Evolutionary conservation across 805 yeast species (phyloP), one percentile per base, ranked within the genome.

Genomic region (Yamadazyma paraphyllophila): DNA sequence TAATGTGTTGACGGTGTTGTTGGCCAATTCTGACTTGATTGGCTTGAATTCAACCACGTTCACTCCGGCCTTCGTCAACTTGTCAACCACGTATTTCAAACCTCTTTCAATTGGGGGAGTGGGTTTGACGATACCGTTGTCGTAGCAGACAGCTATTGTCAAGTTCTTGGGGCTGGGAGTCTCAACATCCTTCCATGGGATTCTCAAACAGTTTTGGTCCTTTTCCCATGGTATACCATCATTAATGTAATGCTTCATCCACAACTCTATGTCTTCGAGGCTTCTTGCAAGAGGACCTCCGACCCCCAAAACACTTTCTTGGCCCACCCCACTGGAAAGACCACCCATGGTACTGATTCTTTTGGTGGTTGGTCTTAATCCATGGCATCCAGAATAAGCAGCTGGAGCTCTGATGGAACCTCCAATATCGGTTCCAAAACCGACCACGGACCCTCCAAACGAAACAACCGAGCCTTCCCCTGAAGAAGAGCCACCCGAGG

Each of bases 281-380:
- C 80, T 65, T 54, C 83, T 74, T 2, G 87, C 73, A 66, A 85
- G 61, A 35, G 92, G 92, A 17, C 91, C 92, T 39, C 74, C 74
- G 20, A 82, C 85, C 12, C 84, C 80, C 30, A 74, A 76, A 45
- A 85, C 80, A 25, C 85, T 70, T 61, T 83, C 86, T 59, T 81
- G 84, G 43, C 86, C 89, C 45, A 73, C 72, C 56, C 81, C 80
- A 37, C 77, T 68, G 36, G 83, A 66, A 51, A 83, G 68, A 50
- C 79, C 76, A 45, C 81, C 80, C 17, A 47, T 44, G 7, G 60
- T 50, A 8, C 64, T 53, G 34, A 69, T 50, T 55, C 77, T 60
- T 49, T 61, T 63, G 14, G 70, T 53, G 17, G 76, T 64, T n/a
- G 76, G 75, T 53, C 75, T 65, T 44, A 72, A 63, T 7, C 76